Base-by-base conservation (phyloP, 2,329 filamentous ascomycete species). In the Hypoxylon sp. region DNA sequence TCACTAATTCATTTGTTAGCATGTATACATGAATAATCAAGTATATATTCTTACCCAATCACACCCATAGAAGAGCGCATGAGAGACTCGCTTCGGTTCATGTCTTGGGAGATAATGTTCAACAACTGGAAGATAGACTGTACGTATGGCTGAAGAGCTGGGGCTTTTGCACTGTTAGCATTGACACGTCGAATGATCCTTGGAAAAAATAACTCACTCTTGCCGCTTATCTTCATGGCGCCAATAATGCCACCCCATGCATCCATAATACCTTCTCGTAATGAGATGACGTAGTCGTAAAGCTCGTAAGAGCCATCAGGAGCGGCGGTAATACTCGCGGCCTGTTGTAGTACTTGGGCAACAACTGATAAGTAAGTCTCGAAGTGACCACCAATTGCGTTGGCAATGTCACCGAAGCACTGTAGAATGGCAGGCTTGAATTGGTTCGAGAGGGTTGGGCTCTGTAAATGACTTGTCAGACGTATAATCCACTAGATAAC, bases 341-440 rank as follows among this genome's bases (percentile, higher is more conserved):
- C 96, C 81, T 98, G 95, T 82, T 98, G 94, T 71, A 99, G 86
- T 14, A 99, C 95, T 79, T 95, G 92, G 25, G 93, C 96, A 65
- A 99, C 96, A 50, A 98, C 93, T 3, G 91, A 89, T 35, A 99
- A 86, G 78, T 99, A 99, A 0, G 91, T 93, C 83, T 98, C 94
- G 73, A 99, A 99, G 76, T 94, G 90, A 30, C 92, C 93, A 70
- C 92, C 90, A 75, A 99, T 99, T 56, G 96, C 95, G 75, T 95
- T 93, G 42, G 96, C 96, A 82, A 99, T 97, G 77, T 99, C 96
- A 66, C 96, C 96, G 78, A 99, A 99, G 80, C 94, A 98, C 82
- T 98, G 95, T 62, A 99, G 88, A 72, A 99, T 99, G 30, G 96
- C 94, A 49, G 96, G 96, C 88, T 98, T 98, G 84, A 98, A 97